These are phyloP conservation scores for Chenopodium formosanum DNA, from an alignment of 148 eudicot species.

Conservation along the genomic window DNA sequence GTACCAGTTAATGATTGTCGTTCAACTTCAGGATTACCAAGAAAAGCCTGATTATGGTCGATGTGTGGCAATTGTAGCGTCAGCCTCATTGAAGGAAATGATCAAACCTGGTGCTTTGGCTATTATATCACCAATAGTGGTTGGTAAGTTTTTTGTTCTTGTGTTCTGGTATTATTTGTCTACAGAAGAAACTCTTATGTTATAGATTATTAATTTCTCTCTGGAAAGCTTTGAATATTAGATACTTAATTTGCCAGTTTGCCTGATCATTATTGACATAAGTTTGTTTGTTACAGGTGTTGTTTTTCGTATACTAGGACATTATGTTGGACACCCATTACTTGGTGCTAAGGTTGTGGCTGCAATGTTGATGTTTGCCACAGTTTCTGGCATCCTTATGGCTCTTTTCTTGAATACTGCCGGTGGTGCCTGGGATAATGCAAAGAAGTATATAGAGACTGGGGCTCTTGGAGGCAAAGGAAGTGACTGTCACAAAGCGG, in stretches of 20 bases:
- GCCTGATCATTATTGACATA: not conserved
- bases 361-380: constrained; percentile 91
- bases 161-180: not conserved
- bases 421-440: constrained; percentile 99
- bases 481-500: constrained; percentile 95
- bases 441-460: constrained; percentile 96
- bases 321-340: constrained; percentile 84
- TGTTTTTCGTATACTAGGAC: constrained; percentile 74
- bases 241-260: not conserved
- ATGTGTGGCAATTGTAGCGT: constrained; percentile 95
- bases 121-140: constrained; percentile 71
- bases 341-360: constrained; percentile 99
- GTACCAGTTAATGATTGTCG: constrained; percentile 15
- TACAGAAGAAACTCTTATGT: not conserved
- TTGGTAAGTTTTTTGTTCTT: constrained; percentile 50
- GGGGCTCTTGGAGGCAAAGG: constrained; percentile 99
- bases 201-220: not conserved
- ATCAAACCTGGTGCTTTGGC: constrained; percentile 97
- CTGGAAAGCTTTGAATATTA: no score
- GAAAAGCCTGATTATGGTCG: constrained; percentile 98
- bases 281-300: constrained; percentile 49
- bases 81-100: constrained; percentile 94
- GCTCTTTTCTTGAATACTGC: constrained; percentile 99
- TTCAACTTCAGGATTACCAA: constrained; percentile 68
- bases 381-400: constrained; percentile 97